phyloP scores from a whole-genome alignment of 805 yeast genomes.

The Ogataea zsoltii region DNA sequence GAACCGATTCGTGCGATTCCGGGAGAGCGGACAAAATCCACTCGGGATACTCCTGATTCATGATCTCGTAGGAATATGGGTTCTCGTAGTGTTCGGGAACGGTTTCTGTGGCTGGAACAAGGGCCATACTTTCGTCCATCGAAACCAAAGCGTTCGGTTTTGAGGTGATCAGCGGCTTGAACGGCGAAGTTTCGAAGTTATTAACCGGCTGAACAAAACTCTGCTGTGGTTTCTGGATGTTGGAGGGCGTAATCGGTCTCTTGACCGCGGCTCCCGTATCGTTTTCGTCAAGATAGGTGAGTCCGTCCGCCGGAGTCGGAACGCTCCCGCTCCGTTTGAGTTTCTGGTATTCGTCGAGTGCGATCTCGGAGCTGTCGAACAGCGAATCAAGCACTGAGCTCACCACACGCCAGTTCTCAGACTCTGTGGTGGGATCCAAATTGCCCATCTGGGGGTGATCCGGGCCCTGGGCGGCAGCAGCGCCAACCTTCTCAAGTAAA shows the following conservation, averaged over 20 bases:
- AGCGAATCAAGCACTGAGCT: conserved; percentile 64
- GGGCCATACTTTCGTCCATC: conserved; percentile 49
- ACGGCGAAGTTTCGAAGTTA: conserved; percentile 66
- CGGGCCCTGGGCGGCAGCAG: conserved; percentile 5
- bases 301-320: conserved; percentile 20
- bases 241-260: conserved; percentile 12
- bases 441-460: conserved; percentile 17
- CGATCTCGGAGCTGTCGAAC: conserved; percentile 75
- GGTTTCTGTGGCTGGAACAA: conserved; percentile 40
- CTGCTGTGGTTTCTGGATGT: conserved; percentile 63
- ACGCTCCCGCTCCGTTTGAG: conserved; percentile 15
- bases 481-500: conserved; percentile 33
- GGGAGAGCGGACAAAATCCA: conserved; percentile 45
- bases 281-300: conserved; percentile 56
- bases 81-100: conserved; percentile 67
- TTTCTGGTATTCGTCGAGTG: conserved; percentile 49
- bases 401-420: conserved; percentile 61
- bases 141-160: conserved; percentile 73
- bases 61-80: conserved; percentile 80
- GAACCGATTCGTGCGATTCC: conserved; percentile 48
- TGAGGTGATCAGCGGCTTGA: conserved; percentile 65
- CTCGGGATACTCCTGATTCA: conserved; percentile 66
- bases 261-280: conserved; percentile 33
- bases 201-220: conserved; percentile 60
- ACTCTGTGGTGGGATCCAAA: conserved; percentile 30